Evolutionary conservation across 202 grass and related monocot genomes (phyloP), one percentile per base, ranked within the genome.

Genomic region (Setaria italica): DNA sequence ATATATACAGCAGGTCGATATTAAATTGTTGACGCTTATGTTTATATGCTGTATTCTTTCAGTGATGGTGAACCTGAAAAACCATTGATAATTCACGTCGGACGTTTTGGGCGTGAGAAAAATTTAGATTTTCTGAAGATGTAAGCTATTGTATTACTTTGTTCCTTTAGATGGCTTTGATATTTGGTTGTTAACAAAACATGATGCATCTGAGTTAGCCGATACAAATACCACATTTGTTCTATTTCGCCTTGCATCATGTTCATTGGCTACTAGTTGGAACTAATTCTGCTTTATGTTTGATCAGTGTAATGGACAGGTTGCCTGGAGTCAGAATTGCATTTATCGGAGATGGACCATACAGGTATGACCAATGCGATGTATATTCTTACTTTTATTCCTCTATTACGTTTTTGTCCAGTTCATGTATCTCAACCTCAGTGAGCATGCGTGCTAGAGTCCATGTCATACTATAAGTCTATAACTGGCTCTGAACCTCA

Each of bases 301-400:
- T 82, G 68, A 89, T 11, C 90, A 92, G 93, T 47, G 93, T 95
- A 54, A 95, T 95, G 93, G 93, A 95, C 41, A 86, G 81, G 72
- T 62, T 95, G 77, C 81, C 93, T 6, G 93, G 90, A 67, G 90
- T 82, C 82, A 87, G 88, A 87, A 92, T 92, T 83, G 93, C 93
- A 54, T 92, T 92, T 62, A 62, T 95, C 4, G 93, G 93, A 73
- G 90, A 95, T 90, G 90, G 93, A 63, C 93, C 93, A 35, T 95
- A 90, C 41, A 89, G 87, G 92, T 91, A 85, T 53, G 0, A 14
- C 25, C n/a, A 42, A 63, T 73, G 9, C 4, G 2, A 39, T 21
- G 6, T 9, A 13, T 70, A 13, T 70, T 59, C 4, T 84, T 51
- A 4, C 6, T 34, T 81, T 65, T 35, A 11, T 78, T 46, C 69